Conservation (phyloP, 192 early-diverging fungal genomes). For the Gonapodya sp. region DNA sequence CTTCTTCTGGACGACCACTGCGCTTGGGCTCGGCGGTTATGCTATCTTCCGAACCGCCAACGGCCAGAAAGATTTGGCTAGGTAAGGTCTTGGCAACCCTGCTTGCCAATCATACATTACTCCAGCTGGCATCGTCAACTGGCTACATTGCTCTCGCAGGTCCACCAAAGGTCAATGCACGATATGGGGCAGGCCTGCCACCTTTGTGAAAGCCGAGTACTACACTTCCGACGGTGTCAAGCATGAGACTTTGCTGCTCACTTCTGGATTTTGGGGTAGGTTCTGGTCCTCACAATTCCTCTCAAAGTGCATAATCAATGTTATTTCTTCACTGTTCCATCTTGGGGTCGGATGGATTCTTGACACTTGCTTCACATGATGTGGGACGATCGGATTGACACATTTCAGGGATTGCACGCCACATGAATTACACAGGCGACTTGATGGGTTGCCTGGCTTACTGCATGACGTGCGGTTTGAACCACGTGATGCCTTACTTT, state of each 20-base stretch:
- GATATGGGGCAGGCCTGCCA: constrained; percentile 71
- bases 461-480: constrained; percentile 61
- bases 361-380: background rate
- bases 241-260: constrained; percentile 53
- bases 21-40: constrained; percentile 57
- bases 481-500: constrained; percentile 63
- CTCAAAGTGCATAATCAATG: background rate
- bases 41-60: constrained; percentile 73
- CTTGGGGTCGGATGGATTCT: too few relatives aligned
- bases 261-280: constrained; percentile 69
- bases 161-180: constrained; percentile 57
- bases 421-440: constrained; percentile 78
- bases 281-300: background rate
- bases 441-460: constrained; percentile 59
- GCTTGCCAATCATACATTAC: too few relatives aligned
- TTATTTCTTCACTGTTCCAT: background rate
- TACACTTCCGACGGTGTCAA: constrained; percentile 61
- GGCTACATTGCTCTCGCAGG: constrained; percentile 18
- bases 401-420: constrained; percentile 45
- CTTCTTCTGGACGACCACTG: constrained; percentile 37
- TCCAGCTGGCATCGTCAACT: too few relatives aligned
- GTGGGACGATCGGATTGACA: background rate
- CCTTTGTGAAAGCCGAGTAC: constrained; percentile 59
- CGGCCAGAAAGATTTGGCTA: constrained; percentile 67
- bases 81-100: too few relatives aligned